A percentile compares a stretch with the other conserved stretches of the same genome.
These are phyloP conservation scores for Solanum sitiens DNA, from an alignment of 257 asterid genomes.

Conservation along the genomic window DNA sequence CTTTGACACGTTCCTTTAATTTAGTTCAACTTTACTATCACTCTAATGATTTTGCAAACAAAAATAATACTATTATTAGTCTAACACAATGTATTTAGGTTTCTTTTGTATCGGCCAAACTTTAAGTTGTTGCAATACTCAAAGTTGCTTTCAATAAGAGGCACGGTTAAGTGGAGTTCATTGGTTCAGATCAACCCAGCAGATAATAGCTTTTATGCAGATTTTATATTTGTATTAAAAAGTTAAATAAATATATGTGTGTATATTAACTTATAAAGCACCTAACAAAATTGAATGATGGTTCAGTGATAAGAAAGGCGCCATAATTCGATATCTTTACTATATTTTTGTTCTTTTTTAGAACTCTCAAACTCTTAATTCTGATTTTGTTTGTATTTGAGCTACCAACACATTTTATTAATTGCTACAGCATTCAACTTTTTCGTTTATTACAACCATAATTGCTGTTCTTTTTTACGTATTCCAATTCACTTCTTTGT, in stretches of 20 bases:
- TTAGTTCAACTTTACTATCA: neutral
- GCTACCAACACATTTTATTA: neutral
- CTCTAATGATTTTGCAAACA: neutral
- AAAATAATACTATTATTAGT: neutral
- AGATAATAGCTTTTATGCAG: rapidly evolving
- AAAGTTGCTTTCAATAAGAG: no score
- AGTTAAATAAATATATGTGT: no score
- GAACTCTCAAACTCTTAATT: no score
- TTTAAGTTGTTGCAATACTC: no score
- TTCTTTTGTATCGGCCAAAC: neutral
- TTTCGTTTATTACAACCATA: neutral
- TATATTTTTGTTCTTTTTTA: no score
- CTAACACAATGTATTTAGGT: neutral
- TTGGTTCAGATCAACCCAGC: no score
- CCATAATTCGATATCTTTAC: no score
- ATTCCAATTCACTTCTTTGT: neutral
- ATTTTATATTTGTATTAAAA: no score
- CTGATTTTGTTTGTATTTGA: no score
- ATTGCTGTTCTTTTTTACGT: neutral
- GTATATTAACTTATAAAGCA: no score
- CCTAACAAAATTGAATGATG: neutral
- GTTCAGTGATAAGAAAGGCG: neutral
- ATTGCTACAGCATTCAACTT: neutral
- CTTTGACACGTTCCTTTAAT: neutral
- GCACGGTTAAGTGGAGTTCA: no score